Conservation (phyloP, 2,329 filamentous ascomycete species). For the Talaromyces sp. region DNA sequence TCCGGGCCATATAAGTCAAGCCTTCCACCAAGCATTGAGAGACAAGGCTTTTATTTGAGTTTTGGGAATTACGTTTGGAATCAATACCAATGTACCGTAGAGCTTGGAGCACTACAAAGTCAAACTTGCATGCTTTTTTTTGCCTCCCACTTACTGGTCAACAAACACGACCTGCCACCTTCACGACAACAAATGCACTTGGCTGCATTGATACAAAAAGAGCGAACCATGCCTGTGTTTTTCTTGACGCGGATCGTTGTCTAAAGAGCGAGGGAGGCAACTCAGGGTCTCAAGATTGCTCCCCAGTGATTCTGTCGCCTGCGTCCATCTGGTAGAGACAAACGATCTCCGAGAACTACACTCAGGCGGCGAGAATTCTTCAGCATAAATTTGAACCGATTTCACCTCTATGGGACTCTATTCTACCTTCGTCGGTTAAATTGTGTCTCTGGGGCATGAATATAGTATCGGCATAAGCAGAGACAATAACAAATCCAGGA, state of each 20-base stretch:
- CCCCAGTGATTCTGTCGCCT: background rate
- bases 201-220: background rate
- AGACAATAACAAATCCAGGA: background rate
- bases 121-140: background rate
- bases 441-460: background rate
- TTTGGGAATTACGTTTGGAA: background rate
- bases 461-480: slow-evolving; percentile 2
- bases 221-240: background rate
- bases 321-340: slow-evolving; percentile 1
- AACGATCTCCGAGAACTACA: background rate
- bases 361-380: background rate
- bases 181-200: background rate
- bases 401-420: background rate
- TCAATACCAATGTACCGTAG: background rate
- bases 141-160: background rate
- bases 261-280: background rate
- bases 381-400: background rate
- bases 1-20: background rate
- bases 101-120: background rate
- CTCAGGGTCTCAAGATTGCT: background rate
- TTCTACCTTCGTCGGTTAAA: background rate
- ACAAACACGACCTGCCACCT: background rate
- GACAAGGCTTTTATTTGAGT: background rate
- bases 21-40: background rate
- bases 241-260: background rate